These are phyloP conservation scores for Fabrea salina DNA, from an alignment of 169 alveolate genomes.

Conservation along the genomic window DNA sequence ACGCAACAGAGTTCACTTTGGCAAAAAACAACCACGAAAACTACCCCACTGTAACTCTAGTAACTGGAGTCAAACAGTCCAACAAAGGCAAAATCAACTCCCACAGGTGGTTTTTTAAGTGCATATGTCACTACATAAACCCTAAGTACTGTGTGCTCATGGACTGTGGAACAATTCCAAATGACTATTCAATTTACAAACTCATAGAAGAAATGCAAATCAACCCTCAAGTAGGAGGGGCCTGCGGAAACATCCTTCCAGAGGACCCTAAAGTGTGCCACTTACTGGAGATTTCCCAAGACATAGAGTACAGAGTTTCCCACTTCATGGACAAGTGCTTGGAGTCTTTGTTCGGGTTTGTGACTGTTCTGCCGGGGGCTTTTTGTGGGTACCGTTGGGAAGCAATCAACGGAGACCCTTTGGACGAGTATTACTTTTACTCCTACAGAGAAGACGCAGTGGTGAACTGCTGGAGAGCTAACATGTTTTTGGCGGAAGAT, in stretches of 20 bases:
- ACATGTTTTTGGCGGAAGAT: constrained; percentile 42
- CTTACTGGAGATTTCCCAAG: neutral
- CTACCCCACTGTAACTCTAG: neutral
- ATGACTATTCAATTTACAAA: neutral
- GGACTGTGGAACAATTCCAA: constrained; percentile 29
- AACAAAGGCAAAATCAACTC: constrained; percentile 14
- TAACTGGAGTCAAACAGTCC: neutral
- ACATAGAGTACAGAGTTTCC: constrained; percentile 34
- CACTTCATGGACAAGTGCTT: constrained; percentile 35
- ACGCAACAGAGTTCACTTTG: too few species aligned
- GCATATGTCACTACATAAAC: constrained; percentile 2
- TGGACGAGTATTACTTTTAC: constrained; percentile 36
- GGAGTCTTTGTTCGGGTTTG: constrained; percentile 29
- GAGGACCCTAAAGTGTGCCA: constrained; percentile 5
- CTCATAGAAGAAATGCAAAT: constrained; percentile 18
- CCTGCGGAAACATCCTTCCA: constrained; percentile 36
- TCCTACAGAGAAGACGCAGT: constrained; percentile 12
- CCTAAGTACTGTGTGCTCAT: constrained; percentile 15
- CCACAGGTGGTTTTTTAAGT: constrained; percentile 31
- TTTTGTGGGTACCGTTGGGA: constrained; percentile 42
- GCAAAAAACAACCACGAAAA: too few species aligned
- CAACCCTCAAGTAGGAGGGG: constrained; percentile 32
- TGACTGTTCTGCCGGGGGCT: constrained; percentile 40
- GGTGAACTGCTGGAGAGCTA: constrained; percentile 27
- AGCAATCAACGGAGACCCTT: constrained; percentile 35